A percentile compares a stretch with the other conserved stretches of the same genome.
Conservation (phyloP, 2,329 filamentous ascomycete species). For the Diplodia seriata region DNA sequence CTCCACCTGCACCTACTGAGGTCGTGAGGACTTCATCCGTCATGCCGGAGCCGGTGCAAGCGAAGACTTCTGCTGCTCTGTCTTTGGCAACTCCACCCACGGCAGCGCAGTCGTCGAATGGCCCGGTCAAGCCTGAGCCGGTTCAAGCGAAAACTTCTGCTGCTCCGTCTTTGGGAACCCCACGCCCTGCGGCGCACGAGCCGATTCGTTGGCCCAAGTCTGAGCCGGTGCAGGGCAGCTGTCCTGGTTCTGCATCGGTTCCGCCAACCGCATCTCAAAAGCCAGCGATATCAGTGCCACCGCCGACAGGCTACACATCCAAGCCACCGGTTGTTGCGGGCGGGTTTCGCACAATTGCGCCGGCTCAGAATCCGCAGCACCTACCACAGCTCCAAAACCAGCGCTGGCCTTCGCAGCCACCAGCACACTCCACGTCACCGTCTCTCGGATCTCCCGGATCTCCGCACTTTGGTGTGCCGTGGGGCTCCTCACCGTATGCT, state of each 20-base stretch:
- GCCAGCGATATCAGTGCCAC: not conserved
- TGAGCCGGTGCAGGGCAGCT: not conserved
- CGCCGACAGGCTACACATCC: not conserved
- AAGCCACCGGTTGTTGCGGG: not conserved
- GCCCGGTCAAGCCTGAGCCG: not conserved
- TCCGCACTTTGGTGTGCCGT: not conserved
- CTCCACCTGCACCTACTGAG: not conserved
- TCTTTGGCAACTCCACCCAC: not conserved
- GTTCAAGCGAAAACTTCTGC: not conserved
- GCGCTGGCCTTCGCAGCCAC: not conserved
- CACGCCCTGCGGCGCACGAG: not conserved
- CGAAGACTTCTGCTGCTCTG: not conserved
- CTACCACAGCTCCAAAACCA: not conserved
- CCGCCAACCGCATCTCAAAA: not conserved
- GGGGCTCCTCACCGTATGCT: conserved; percentile 17
- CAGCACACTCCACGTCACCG: not conserved
- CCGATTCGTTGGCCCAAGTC: not conserved
- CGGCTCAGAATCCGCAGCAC: not conserved
- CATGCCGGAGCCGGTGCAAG: not conserved
- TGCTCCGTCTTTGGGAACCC: not conserved
- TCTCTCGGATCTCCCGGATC: not conserved
- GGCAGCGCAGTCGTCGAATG: not conserved
- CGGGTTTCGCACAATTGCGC: not conserved
- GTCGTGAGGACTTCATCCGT: not conserved
- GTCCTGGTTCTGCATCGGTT: not conserved